A percentile compares a stretch with the other conserved stretches of the same genome.
Evolutionary conservation across 352 stramenopile species (phyloP).

Genomic region (Phytophthora melonis): DNA sequence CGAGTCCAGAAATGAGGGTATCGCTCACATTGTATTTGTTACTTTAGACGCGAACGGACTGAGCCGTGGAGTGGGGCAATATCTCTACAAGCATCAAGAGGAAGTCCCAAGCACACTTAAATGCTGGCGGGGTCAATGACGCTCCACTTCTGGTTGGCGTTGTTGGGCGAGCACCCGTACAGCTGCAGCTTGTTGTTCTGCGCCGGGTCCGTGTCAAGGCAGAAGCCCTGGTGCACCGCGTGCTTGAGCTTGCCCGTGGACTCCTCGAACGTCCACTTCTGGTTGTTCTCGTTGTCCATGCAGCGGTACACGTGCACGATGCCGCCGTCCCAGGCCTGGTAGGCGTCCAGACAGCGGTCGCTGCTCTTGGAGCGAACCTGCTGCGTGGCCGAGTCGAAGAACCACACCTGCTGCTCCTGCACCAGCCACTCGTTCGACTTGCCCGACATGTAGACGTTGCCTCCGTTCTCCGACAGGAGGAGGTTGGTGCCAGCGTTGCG

Average conservation of each 20-base stretch:
- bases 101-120: background rate
- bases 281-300: constrained; percentile 51
- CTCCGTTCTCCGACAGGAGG: constrained; percentile 39
- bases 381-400: constrained; percentile 51
- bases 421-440: constrained; percentile 47
- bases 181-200: constrained; percentile 60
- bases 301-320: constrained; percentile 56
- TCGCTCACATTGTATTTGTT: background rate
- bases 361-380: constrained; percentile 1
- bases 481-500: constrained; percentile 31
- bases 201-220: constrained; percentile 48
- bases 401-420: constrained; percentile 60
- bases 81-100: background rate
- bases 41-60: background rate
- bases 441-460: constrained; percentile 37
- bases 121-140: constrained; percentile 19
- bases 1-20: background rate
- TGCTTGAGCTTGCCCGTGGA: constrained; percentile 49
- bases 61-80: background rate
- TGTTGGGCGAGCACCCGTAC: constrained; percentile 50
- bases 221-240: constrained; percentile 48
- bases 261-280: constrained; percentile 63
- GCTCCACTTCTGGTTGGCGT: constrained; percentile 58
- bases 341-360: constrained; percentile 61
- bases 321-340: constrained; percentile 47